A percentile compares a stretch with the other conserved stretches of the same genome.
Evolutionary conservation across 1,284 basidiomycete genomes (phyloP).

Genomic region (Ceratobasidium sp.): DNA sequence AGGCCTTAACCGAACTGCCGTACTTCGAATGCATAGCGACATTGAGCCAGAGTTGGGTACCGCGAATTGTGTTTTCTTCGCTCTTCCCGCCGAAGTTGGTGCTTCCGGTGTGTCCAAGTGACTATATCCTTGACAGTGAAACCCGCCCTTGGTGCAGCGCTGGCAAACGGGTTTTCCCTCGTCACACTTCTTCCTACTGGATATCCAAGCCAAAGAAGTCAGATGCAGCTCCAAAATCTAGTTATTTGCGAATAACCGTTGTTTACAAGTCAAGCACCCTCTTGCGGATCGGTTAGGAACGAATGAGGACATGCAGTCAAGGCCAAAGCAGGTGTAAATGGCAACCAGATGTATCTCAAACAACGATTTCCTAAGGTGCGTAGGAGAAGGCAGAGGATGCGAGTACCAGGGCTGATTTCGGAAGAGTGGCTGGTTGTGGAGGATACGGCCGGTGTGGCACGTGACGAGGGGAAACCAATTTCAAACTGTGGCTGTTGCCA

Average conservation of each 20-base stretch:
- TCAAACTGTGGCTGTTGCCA: too few relatives aligned
- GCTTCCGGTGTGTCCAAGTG: neutral
- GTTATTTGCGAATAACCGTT: too few relatives aligned
- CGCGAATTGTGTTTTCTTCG: neutral
- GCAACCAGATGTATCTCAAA: neutral
- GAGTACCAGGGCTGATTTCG: too few relatives aligned
- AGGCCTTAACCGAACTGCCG: neutral
- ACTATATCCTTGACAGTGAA: neutral
- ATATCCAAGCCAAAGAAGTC: neutral
- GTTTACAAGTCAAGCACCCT: too few relatives aligned
- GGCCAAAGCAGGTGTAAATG: neutral
- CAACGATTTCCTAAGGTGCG: too few relatives aligned
- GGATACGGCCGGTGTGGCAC: too few relatives aligned
- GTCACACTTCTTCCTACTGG: slow-evolving; percentile 12
- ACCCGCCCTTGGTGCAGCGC: neutral
- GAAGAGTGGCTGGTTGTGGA: too few relatives aligned
- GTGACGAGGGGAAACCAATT: too few relatives aligned
- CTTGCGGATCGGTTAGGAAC: too few relatives aligned
- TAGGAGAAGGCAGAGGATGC: too few relatives aligned
- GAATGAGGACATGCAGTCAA: too few relatives aligned
- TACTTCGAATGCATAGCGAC: neutral
- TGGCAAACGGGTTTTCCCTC: neutral
- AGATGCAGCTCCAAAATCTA: neutral
- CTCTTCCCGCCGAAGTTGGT: neutral
- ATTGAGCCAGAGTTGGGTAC: neutral